Evolutionary conservation across 2,329 filamentous ascomycete genomes (phyloP).

Genomic region (Cladosporium halotolerans): DNA sequence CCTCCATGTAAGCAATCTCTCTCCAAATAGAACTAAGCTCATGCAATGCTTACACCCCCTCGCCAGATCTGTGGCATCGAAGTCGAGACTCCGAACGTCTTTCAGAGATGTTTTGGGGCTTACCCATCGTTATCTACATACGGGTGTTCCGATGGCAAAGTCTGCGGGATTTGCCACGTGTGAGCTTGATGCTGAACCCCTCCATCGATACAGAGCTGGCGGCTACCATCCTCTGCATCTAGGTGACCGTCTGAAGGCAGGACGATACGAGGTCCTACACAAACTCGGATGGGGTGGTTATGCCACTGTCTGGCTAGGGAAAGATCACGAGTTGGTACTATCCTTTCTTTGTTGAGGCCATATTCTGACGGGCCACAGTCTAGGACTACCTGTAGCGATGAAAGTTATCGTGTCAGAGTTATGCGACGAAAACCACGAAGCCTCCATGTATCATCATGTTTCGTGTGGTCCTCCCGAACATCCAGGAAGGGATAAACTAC

Average conservation of each 20-base stretch:
- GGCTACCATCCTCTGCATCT: slow-evolving; percentile 30
- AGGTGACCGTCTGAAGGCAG: slow-evolving; percentile 22
- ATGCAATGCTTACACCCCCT: background rate
- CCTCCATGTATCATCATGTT: slow-evolving; percentile 15
- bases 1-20: background rate
- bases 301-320: slow-evolving; percentile 33
- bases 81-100: background rate
- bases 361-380: background rate
- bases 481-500: slow-evolving; percentile 25
- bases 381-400: slow-evolving; percentile 19
- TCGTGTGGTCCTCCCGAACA: slow-evolving; percentile 12
- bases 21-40: background rate
- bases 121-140: background rate
- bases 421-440: slow-evolving; percentile 11
- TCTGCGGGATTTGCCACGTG: background rate
- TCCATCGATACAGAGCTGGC: slow-evolving; percentile 18
- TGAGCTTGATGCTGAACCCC: slow-evolving; percentile 18
- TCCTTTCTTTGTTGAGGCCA: background rate
- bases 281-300: slow-evolving; percentile 33
- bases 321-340: slow-evolving; percentile 19
- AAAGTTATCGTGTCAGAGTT: slow-evolving; percentile 20
- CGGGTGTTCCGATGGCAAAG: background rate
- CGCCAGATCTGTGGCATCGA: background rate
- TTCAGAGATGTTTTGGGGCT: background rate
- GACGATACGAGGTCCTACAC: slow-evolving; percentile 31